These are phyloP conservation scores for Sporothrix sp. DNA, from an alignment of 2,329 filamentous ascomycete genomes.

Conservation along the genomic window DNA sequence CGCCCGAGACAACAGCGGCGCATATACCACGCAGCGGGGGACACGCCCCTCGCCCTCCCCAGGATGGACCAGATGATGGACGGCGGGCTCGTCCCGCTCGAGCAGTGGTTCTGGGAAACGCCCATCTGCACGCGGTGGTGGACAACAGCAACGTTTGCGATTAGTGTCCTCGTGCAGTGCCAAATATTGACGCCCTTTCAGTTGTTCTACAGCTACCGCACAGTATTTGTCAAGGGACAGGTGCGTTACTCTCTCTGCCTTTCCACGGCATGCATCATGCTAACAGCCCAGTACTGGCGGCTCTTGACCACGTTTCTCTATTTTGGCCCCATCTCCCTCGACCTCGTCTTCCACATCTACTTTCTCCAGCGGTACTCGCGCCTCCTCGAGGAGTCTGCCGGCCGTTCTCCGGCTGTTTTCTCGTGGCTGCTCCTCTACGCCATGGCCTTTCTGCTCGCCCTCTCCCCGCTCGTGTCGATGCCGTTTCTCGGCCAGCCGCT, in stretches of 20 bases:
- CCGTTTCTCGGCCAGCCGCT: constrained; percentile 91
- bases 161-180: constrained; percentile 84
- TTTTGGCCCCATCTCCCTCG: constrained; percentile 87
- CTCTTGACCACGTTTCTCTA: constrained; percentile 95
- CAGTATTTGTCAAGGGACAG: constrained; percentile 87
- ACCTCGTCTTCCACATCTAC: constrained; percentile 95
- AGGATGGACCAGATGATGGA: constrained; percentile 46
- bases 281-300: constrained; percentile 69
- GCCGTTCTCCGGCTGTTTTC: constrained; percentile 83
- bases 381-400: constrained; percentile 89
- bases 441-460: constrained; percentile 63
- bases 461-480: constrained; percentile 83
- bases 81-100: constrained; percentile 64
- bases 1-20: not conserved
- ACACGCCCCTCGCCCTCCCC: not conserved
- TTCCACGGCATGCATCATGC: not conserved
- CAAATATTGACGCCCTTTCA: constrained; percentile 88
- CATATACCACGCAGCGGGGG: not conserved
- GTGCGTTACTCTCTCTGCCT: constrained; percentile 39
- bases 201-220: constrained; percentile 90
- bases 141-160: constrained; percentile 85
- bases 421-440: constrained; percentile 89
- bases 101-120: constrained; percentile 98
- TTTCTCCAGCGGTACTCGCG: constrained; percentile 95
- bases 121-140: constrained; percentile 92